Base-by-base conservation (phyloP, 768 basidiomycete species). In the Pisolithus albus region DNA sequence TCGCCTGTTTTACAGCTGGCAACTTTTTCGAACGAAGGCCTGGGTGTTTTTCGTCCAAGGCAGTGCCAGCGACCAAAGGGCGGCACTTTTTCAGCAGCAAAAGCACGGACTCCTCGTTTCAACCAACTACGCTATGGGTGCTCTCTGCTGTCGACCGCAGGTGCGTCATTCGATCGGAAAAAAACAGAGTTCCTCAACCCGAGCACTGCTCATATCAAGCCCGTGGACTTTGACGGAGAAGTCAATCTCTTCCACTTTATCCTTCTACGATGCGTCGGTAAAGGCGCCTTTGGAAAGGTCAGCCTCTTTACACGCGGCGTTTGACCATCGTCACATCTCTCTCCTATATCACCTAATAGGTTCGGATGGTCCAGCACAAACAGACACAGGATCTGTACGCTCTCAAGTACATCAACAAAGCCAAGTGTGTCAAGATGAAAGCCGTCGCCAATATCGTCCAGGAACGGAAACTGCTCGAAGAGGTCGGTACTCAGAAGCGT, bases 291-390 rank as follows among this genome's bases (percentile, higher is more conserved):
- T 69, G 95, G 95, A 65, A 98, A 99, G 83, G 95, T 93, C 32
- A 49, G 16, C 45, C 26, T 21, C 26, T 23, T 23, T 36, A 49
- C 30, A 24, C 50, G 41, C 26, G 57, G 46, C 52, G 61, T 18
- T 60, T 51, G 43, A 4, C 21, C 61, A 21, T 8, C 26, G 18
- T 16, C 39, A 21, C 44, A 26, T 21, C 19, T 49, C 40, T 61
- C 16, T 3, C n/a, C n/a, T n/a, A n/a, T 28, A 52, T 51, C 46
- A 19, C 47, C 39, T 57, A n/a, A n/a, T n/a, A 98, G 95, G 95
- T 99, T 72, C 88, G 96, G 41, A 95, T 99, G 54, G 96, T 99
- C 7, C 95, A 99, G 70, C 96, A 98, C 75, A 99, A 97, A 66
- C 91, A 97, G 69, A 89, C 92, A n/a, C 87, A 91, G 56, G 88